Evolutionary conservation across 2,329 filamentous ascomycete species (phyloP).

Genomic region (Incumbomyces lentus): DNA sequence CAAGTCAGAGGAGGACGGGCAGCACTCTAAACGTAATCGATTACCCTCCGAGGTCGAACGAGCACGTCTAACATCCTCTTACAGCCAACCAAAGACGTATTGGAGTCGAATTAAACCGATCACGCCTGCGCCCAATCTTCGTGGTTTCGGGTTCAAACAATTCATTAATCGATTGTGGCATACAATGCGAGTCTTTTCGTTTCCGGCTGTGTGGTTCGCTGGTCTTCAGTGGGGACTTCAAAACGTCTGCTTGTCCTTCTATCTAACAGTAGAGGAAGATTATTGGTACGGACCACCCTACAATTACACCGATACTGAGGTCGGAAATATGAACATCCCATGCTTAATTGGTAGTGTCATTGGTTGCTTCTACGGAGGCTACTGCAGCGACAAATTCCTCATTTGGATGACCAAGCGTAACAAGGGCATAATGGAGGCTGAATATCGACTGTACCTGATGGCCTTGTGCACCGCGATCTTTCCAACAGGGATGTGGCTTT

Average conservation of each 20-base stretch:
- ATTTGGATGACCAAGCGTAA: conserved; percentile 46
- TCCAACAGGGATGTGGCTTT: conserved; percentile 43
- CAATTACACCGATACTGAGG: conserved; percentile 44
- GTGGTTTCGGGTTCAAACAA: conserved; percentile 44
- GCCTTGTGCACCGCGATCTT: conserved; percentile 41
- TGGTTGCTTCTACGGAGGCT: conserved; percentile 36
- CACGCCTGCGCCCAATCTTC: conserved; percentile 45
- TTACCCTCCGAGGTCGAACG: background rate
- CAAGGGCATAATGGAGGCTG: conserved; percentile 45
- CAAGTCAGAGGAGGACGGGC: background rate
- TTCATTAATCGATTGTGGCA: conserved; percentile 45
- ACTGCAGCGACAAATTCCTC: conserved; percentile 47
- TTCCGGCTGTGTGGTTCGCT: conserved; percentile 48
- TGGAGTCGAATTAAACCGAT: conserved; percentile 46
- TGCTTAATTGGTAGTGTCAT: conserved; percentile 36
- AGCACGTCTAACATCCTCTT: background rate
- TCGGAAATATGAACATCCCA: conserved; percentile 50
- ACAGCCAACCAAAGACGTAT: conserved; percentile 37
- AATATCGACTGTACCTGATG: conserved; percentile 45
- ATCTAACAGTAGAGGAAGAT: conserved; percentile 48
- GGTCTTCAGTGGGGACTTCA: conserved; percentile 51
- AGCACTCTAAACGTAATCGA: background rate
- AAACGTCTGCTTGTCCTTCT: conserved; percentile 51
- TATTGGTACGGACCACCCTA: conserved; percentile 45
- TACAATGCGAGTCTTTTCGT: conserved; percentile 47